Evolutionary conservation across 176 grass and related monocot genomes (phyloP).

Genomic region (Eleusine indica): DNA sequence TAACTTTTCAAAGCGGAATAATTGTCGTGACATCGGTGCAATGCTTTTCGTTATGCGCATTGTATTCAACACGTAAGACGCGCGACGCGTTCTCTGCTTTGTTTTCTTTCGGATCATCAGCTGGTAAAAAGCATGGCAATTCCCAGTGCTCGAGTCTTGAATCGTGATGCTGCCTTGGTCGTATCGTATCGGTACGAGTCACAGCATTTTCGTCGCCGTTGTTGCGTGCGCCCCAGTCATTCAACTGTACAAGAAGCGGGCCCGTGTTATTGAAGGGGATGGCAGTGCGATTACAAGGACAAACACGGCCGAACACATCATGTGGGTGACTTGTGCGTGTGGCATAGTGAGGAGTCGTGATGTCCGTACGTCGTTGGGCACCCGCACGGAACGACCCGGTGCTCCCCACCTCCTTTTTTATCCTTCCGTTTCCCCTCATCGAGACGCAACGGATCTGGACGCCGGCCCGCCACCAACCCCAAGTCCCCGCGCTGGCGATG

Average conservation of each 20-base stretch:
- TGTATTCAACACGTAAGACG: background rate
- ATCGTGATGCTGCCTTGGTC: background rate
- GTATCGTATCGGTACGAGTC: background rate
- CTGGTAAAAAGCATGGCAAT: background rate
- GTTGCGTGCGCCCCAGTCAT: background rate
- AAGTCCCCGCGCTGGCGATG: background rate
- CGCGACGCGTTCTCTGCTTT: background rate
- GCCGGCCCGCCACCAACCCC: background rate
- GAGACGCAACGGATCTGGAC: conserved; percentile 15
- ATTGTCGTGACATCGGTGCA: background rate
- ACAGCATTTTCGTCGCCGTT: background rate
- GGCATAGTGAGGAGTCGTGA: background rate
- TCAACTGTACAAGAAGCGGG: background rate
- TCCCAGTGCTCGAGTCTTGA: background rate
- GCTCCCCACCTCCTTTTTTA: fast-evolving
- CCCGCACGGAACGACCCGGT: background rate
- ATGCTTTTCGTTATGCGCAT: background rate
- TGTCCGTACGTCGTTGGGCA: background rate
- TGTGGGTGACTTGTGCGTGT: background rate
- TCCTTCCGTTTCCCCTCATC: background rate
- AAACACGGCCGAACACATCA: background rate
- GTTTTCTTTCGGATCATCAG: background rate
- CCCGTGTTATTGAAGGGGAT: background rate
- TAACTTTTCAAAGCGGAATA: background rate
- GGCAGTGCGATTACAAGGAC: background rate